These are phyloP conservation scores for Suillus luteus DNA, from an alignment of 768 basidiomycete species.

Conservation along the genomic window DNA sequence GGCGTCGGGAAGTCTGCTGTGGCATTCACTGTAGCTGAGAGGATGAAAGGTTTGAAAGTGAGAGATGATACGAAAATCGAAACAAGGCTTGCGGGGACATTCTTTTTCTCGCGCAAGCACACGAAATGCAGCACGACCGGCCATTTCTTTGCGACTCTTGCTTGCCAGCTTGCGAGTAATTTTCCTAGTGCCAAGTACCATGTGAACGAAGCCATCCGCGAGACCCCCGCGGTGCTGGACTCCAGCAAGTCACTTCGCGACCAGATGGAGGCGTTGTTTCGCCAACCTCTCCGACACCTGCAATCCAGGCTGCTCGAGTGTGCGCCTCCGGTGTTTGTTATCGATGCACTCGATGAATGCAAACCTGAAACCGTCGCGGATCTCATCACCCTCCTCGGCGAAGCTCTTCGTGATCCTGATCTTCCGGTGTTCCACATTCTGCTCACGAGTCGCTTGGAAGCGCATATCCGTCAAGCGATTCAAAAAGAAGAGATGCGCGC, in stretches of 20 bases:
- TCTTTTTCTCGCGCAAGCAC: conserved; percentile 4
- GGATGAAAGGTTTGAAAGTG: not conserved
- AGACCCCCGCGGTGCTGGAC: not conserved
- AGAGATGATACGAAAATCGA: not conserved
- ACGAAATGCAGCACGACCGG: not conserved
- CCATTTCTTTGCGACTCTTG: not conserved
- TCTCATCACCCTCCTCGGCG: not conserved
- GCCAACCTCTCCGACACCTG: not conserved
- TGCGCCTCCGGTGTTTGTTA: not conserved
- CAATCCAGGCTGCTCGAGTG: not conserved
- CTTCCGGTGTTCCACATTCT: not conserved
- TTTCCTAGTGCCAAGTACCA: not conserved
- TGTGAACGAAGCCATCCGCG: not conserved
- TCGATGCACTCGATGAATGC: conserved; percentile 4
- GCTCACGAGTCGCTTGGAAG: not conserved
- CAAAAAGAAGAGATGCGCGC: not conserved
- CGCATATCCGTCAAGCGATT: not conserved
- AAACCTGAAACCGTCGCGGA: not conserved
- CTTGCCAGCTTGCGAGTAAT: not conserved
- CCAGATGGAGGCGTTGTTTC: not conserved
- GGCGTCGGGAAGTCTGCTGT: conserved; percentile 3
- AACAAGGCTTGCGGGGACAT: not conserved
- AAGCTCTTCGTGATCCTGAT: not conserved
- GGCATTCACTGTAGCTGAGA: conserved; percentile 3
- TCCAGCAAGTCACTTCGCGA: not conserved